Base-by-base conservation (phyloP, 306 rosid species). In the Quercus glauca region DNA sequence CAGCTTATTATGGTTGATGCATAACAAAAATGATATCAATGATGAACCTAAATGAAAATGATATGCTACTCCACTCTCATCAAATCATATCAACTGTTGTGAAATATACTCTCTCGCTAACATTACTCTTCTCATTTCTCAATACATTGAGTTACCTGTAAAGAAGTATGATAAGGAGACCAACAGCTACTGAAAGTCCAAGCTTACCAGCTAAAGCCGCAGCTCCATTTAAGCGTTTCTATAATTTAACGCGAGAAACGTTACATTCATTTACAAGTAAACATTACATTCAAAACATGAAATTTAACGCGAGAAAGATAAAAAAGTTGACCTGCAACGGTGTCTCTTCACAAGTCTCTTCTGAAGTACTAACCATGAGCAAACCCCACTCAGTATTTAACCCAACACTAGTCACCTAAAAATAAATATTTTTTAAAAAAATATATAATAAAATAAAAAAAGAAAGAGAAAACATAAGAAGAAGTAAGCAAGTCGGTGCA, bases 301-400 rank as follows among this genome's bases (percentile, higher is more conserved):
- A 53, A 73, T 33, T 25, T 33, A 33, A 28, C 59, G 29, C 41
- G 33, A 69, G 25, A 10, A 78, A 45, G 53, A 2, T 33, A 15
- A 29, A 59, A 58, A 52, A 65, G 33, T 83, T 43, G 29, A 92
- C 98, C 96, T 94, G 98, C 93, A 94, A 90, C 49, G 97, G 98
- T 71, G 98, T 96, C 89, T 96, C 99, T 86, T 96, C 98, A 65
- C 98, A 98, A 23, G 87, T 91, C 85, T 96, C 99, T 83, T 93
- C 99, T 26, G 98, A 89, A 83, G 91, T 93, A 84, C 97, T 93
- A 79, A 98, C 94, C 99, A 96, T 96, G 51, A 96, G 94, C 88
- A 96, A 90, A 73, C 99, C 98, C 98, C 98, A 96, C 83, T 93
- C 98, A 70, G 99, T 96, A 88, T 96, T 90, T 59, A 87, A 17